phyloP scores from a whole-genome alignment of 2,329 filamentous ascomycete genomes.

The Ophiocordyceps robertsii region DNA sequence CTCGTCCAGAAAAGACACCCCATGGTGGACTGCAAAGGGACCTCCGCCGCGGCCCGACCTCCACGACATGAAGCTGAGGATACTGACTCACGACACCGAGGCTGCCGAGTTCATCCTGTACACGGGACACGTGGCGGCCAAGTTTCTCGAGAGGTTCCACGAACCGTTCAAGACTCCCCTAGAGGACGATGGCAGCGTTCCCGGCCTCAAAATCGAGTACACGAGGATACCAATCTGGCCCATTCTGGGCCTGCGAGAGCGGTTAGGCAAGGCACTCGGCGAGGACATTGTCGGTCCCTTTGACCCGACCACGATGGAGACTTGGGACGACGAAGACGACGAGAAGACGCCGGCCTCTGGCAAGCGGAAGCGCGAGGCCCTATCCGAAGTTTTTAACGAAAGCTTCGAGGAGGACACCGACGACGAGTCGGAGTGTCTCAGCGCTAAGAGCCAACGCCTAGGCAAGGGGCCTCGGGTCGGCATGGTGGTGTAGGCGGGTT shows the following conservation, averaged over 20 bases:
- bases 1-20: slow-evolving; percentile 11
- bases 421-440: slow-evolving; percentile 13
- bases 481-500: slow-evolving; percentile 12
- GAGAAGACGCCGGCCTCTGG: slow-evolving; percentile 15
- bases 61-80: slow-evolving; percentile 32
- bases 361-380: slow-evolving; percentile 21
- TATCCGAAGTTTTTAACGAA: slow-evolving; percentile 23
- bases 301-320: slow-evolving; percentile 27
- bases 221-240: slow-evolving; percentile 39
- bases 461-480: slow-evolving; percentile 15
- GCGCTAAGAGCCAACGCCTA: slow-evolving; percentile 20
- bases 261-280: slow-evolving; percentile 39
- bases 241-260: slow-evolving; percentile 38
- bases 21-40: slow-evolving; percentile 9
- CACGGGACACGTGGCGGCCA: slow-evolving; percentile 31
- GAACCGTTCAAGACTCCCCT: slow-evolving; percentile 26
- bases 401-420: slow-evolving; percentile 27
- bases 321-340: slow-evolving; percentile 21
- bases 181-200: slow-evolving; percentile 9
- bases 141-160: slow-evolving; percentile 37
- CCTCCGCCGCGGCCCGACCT: slow-evolving; percentile 20
- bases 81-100: slow-evolving; percentile 36
- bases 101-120: slow-evolving; percentile 40
- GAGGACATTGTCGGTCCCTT: slow-evolving; percentile 32
- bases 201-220: slow-evolving; percentile 32